Evolutionary conservation across 139 green algal species (phyloP), one percentile per base, ranked within the genome.

Genomic region (Chlorella vulgaris): DNA sequence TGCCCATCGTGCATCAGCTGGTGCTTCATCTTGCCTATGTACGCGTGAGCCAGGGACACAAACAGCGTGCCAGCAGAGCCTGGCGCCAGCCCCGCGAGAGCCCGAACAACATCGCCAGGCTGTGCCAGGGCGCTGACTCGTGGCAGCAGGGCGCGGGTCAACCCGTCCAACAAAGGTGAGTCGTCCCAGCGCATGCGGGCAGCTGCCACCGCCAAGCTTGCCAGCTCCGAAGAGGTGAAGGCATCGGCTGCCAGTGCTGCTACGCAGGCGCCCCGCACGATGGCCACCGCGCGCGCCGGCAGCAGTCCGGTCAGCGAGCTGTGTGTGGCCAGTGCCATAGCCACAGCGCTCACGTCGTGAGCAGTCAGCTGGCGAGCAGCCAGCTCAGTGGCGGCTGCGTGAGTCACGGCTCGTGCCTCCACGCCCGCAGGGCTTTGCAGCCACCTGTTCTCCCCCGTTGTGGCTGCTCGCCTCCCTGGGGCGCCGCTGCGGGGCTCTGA

Each of bases 151-250:
- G 38, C 53, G 4, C 10, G 2, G 24, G 51, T 53, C 33, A 79
- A 26, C 26, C 51, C 10, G 19, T 79, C 65, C 2, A 69, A 0
- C 8, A 84, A 39, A 7, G 28, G 19, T 21, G 5, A 3, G 0
- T 76, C 50, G 5, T 40, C 42, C 79, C 80, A 84, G 29, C 36
- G 19, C 69, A 84, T 63, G 21, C 33, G 51, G 1, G 74, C 80
- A 1, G 74, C 80, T 21, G 47, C 81, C 19, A 29, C 70, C 24
- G 4, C 69, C 50, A 47, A 84, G 36, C 19, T 58, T 47, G n/a
- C 24, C 33, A 0, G 78, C 10, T 0, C 7, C n/a, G n/a, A n/a
- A n/a, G n/a, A n/a, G n/a, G n/a, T 4, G 7, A 83, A 18, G 4
- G n/a, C 42, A 21, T 51, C 13, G 28, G 40, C 40, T 0, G 63